These are phyloP conservation scores for Clonostachys sp. DNA, from an alignment of 2,329 filamentous ascomycete genomes.

Conservation along the genomic window DNA sequence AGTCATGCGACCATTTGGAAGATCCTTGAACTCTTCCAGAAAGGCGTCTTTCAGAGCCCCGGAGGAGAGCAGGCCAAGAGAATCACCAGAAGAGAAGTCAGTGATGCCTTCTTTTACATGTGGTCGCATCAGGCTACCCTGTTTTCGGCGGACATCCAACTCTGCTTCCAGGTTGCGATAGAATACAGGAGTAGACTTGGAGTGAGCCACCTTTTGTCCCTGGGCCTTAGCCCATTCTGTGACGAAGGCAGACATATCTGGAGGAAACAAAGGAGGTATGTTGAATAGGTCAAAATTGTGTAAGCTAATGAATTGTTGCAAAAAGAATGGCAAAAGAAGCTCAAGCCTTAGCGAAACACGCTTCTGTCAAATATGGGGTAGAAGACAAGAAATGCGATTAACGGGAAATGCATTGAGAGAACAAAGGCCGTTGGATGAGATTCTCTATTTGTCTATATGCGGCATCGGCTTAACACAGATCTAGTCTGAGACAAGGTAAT, in stretches of 20 bases:
- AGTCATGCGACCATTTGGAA: constrained; percentile 30
- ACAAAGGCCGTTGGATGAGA: too few species aligned
- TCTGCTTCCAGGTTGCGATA: constrained; percentile 20
- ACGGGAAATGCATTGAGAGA: too few species aligned
- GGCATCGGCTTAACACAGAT: too few species aligned
- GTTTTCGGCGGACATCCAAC: constrained; percentile 15
- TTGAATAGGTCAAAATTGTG: background rate
- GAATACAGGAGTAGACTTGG: background rate
- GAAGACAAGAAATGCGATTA: too few species aligned
- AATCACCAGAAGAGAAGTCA: constrained; percentile 65
- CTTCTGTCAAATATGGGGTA: too few species aligned
- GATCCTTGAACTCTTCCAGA: constrained; percentile 38
- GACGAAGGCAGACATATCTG: background rate
- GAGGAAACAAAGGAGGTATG: background rate
- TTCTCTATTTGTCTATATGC: too few species aligned
- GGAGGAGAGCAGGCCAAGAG: constrained; percentile 51
- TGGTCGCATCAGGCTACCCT: constrained; percentile 8
- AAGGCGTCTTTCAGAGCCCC: constrained; percentile 38
- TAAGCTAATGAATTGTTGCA: background rate
- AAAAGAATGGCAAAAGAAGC: too few species aligned
- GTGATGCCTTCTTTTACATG: constrained; percentile 4
- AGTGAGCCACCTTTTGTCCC: background rate
- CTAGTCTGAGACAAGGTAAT: too few species aligned
- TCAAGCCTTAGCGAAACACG: too few species aligned
- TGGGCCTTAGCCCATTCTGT: background rate